phyloP scores from a whole-genome alignment of 441 rosid genomes.

The Brassica hybrid region DNA sequence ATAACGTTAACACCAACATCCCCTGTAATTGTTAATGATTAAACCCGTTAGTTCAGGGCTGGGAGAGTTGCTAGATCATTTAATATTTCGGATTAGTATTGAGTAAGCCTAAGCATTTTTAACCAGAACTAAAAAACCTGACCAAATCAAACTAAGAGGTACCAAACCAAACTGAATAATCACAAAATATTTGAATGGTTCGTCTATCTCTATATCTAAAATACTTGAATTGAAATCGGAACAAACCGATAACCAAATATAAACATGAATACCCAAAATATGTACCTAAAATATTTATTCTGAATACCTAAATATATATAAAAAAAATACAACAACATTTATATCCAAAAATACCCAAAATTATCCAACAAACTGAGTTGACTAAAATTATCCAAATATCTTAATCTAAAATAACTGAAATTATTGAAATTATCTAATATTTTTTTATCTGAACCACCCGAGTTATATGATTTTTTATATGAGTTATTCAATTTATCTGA shows the following conservation, averaged over 20 bases:
- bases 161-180: background rate
- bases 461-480: too few species aligned
- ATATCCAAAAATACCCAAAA: background rate
- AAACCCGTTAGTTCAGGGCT: background rate
- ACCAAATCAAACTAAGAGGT: too few species aligned
- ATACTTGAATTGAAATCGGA: background rate
- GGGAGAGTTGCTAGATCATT: background rate
- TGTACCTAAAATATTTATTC: too few species aligned
- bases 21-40: constrained; percentile 52
- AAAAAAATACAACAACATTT: background rate
- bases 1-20: constrained; percentile 65
- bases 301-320: too few species aligned
- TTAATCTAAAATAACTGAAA: too few species aligned
- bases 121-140: background rate
- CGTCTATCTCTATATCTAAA: background rate
- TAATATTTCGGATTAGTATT: background rate
- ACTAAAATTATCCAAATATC: background rate
- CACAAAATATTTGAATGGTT: background rate
- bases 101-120: background rate
- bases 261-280: background rate
- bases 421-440: too few species aligned
- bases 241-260: background rate
- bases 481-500: background rate
- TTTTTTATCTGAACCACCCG: too few species aligned
- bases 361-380: background rate